Evolutionary conservation across 2,329 filamentous ascomycete species (phyloP).

Genomic region (Endocalyx cinctus): DNA sequence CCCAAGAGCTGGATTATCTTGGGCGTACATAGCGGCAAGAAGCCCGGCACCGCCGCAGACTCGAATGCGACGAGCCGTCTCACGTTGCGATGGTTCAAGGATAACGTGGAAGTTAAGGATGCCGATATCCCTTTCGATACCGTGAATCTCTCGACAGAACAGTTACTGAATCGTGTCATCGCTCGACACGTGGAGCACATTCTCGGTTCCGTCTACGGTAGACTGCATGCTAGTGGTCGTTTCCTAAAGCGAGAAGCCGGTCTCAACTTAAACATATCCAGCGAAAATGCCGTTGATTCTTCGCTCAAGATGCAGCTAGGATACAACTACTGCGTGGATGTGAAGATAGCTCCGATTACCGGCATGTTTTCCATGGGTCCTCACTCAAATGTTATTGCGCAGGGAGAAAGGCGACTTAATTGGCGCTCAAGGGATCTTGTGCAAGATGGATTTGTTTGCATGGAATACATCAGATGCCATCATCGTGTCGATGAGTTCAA

Average conservation of each 20-base stretch:
- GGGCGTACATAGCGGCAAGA: constrained; percentile 66
- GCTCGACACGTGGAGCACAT: constrained; percentile 70
- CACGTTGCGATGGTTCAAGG: constrained; percentile 75
- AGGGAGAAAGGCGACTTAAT: constrained; percentile 64
- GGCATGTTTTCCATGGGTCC: constrained; percentile 72
- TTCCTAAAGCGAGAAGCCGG: constrained; percentile 57
- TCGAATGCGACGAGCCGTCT: constrained; percentile 49
- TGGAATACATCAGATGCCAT: constrained; percentile 61
- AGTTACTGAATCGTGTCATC: constrained; percentile 68
- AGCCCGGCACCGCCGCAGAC: constrained; percentile 33
- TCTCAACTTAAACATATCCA: constrained; percentile 54
- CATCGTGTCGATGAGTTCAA: constrained; percentile 58
- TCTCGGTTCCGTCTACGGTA: constrained; percentile 61
- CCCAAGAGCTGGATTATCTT: constrained; percentile 89
- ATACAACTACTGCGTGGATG: constrained; percentile 50
- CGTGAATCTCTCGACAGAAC: constrained; percentile 66
- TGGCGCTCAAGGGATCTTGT: constrained; percentile 47
- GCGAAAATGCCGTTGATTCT: constrained; percentile 61
- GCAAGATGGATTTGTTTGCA: constrained; percentile 49
- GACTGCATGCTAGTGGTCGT: constrained; percentile 54
- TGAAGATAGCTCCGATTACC: constrained; percentile 72
- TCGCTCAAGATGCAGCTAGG: constrained; percentile 66
- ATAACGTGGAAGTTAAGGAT: constrained; percentile 69
- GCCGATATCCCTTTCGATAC: constrained; percentile 64
- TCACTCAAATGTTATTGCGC: constrained; percentile 48